Evolutionary conservation across 305 asterid genomes (phyloP), one percentile per base, ranked within the genome.

Genomic region (Fraxinus baroniana): DNA sequence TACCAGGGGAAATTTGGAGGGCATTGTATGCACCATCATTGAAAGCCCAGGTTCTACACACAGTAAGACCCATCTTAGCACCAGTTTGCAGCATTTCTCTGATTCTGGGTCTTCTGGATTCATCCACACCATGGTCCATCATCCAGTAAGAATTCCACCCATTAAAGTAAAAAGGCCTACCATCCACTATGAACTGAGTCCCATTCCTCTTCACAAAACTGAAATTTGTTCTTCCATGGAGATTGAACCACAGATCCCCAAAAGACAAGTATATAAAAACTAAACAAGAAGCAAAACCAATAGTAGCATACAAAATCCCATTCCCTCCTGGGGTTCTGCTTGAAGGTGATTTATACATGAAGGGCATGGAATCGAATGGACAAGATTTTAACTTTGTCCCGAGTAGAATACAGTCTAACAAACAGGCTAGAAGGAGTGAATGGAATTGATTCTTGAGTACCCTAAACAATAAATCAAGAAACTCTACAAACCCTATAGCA

Each of bases 121-220:
- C 91, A 79, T 96, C 98, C 71, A 88, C 98, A 77, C 95, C 93
- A 83, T 96, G 97, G 80, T 94, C 98, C 99, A 96, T 96, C 93
- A 96, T 83, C 99, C 99, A 96, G 76, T 96, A 96, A 79, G 99
- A 96, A 64, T 96, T 96, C 99, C 99, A 96, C 6, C 99, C 99
- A 88, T 94, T 96, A 30, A 96, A 88, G 62, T 96, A 93, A 83
- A 96, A 94, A 12, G 92, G 97, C 81, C 73, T 91, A 36, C 97
- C 99, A 89, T 96, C 99, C 81, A 91, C 90, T 71, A 86, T 76
- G 86, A 96, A 94, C 89, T 96, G 98, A 85, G 94, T 91, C 60
- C 98, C 99, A 89, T 94, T 96, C 84, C 98, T 92, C 91, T 89
- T 97, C 84, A 96, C 98, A 86, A 93, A 94, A 77, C 95, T 91